Base-by-base conservation (phyloP, 208 protist genomes). In the Acanthamoeba triangularis region DNA sequence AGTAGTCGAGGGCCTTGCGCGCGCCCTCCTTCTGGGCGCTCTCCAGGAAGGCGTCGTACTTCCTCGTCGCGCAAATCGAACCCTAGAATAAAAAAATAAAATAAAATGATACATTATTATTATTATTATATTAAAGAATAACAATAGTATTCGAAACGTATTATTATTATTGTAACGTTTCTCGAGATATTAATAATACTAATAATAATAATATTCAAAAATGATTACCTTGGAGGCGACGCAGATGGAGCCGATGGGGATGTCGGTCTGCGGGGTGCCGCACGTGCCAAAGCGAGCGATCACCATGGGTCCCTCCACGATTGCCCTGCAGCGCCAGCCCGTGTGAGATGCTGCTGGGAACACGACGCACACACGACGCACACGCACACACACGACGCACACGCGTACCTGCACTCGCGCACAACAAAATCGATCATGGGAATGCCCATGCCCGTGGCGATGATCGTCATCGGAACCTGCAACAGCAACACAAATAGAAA, bases 361-460 rank as follows among this genome's bases (percentile, higher is more conserved):
- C 8, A 52, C 41, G 3, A 25, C 49, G 16, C 61, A 5, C 49
- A 37, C 61, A 5, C 61, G 1, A 30, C 23, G 8, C 61, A 67
- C 23, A 7, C 61, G 13, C 23, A 16, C 23, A 20, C 28, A 16
- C 23, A 20, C 28, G 7, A 67, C 8, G 61, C 61, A 78, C 37
- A 8, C 37, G 14, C 69, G 25, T 74, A 78, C 69, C 69, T 52
- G 80, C 80, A 74, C 91, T 98, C 97, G 63, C 97, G 94, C 63
- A 98, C 88, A 8, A 96, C 56, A 85, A 98, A 98, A 49, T 98
- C 97, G 92, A 97, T 97, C 90, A 97, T 97, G 20, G 97, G 93
- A 78, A 96, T 95, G 52, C 97, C 97, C 97, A 88, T 88, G 23
- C 96, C 91, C 28, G 95, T 97, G 33, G 96, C 91, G 74, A 97